Percentiles rank a stretch among this genome's conserved stretches.
These are phyloP conservation scores for Candida easanensis DNA, from an alignment of 805 yeast genomes.

Conservation along the genomic window DNA sequence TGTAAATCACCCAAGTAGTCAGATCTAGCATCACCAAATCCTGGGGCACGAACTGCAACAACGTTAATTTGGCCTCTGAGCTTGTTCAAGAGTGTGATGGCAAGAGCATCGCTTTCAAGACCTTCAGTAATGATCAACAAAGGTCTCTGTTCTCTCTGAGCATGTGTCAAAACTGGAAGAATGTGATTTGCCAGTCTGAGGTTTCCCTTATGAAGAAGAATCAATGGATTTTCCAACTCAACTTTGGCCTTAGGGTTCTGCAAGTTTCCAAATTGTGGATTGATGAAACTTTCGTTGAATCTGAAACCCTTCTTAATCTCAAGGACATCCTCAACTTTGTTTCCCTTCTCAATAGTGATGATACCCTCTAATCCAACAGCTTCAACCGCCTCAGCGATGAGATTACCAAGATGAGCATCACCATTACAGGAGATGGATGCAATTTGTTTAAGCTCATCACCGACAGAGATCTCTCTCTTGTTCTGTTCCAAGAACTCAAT, in stretches of 20 bases:
- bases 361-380: slow-evolving; percentile 99
- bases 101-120: slow-evolving; percentile 96
- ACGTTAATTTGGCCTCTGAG: slow-evolving; percentile 98
- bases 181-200: slow-evolving; percentile 42
- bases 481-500: slow-evolving; percentile 78
- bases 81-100: slow-evolving; percentile 96
- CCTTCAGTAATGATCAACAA: slow-evolving; percentile 92
- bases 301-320: slow-evolving; percentile 98
- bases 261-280: slow-evolving; percentile 80
- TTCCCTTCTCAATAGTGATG: slow-evolving; percentile 95
- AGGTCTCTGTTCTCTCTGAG: slow-evolving; percentile 92
- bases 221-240: slow-evolving; percentile 90
- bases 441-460: slow-evolving; percentile 95
- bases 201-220: slow-evolving; percentile 48
- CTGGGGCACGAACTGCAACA: slow-evolving; percentile 97
- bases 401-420: slow-evolving; percentile 84
- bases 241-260: slow-evolving; percentile 90
- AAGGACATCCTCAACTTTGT: slow-evolving; percentile 92
- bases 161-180: slow-evolving; percentile 87
- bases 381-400: slow-evolving; percentile 95
- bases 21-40: slow-evolving; percentile 98
- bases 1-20: slow-evolving; percentile 95
- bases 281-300: slow-evolving; percentile 95
- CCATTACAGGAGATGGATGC: slow-evolving; percentile 98
- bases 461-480: slow-evolving; percentile 90